These are phyloP conservation scores for Paramecium tetraurelia DNA, from an alignment of 73 alveolate species.

Conservation along the genomic window DNA sequence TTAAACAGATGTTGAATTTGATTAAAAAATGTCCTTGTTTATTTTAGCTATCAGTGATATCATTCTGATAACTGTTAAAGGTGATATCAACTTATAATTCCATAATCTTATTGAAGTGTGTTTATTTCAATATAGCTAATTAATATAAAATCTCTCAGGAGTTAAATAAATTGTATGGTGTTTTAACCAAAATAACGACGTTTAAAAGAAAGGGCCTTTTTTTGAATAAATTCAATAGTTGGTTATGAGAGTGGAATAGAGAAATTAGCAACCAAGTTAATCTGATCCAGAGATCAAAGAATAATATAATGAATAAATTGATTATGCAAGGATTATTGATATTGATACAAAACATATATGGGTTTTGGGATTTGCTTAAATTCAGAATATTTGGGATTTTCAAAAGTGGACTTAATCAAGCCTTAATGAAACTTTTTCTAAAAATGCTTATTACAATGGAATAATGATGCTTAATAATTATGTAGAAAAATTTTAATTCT, in stretches of 20 bases:
- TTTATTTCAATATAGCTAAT: neutral
- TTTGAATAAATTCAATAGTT: neutral
- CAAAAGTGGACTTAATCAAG: neutral
- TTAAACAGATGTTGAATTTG: slow-evolving; percentile 59
- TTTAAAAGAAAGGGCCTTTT: neutral
- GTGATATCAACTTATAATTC: neutral
- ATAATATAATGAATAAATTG: neutral
- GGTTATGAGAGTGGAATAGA: neutral
- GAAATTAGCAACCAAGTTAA: neutral
- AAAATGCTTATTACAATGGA: neutral
- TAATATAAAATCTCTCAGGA: neutral
- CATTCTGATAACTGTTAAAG: neutral
- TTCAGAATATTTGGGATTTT: neutral
- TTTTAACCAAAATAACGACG: neutral
- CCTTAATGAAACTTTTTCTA: neutral
- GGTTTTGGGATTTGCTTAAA: neutral
- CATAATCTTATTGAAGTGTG: neutral
- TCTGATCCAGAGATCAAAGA: neutral
- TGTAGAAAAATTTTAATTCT: neutral
- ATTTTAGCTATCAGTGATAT: neutral
- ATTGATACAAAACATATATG: neutral
- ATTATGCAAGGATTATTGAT: neutral
- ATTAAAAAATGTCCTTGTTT: slow-evolving; percentile 33
- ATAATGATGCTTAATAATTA: neutral
- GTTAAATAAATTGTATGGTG: neutral